Evolutionary conservation across 2,329 filamentous ascomycete species (phyloP), one percentile per base, ranked within the genome.

Genomic region (Colletotrichum siamense): DNA sequence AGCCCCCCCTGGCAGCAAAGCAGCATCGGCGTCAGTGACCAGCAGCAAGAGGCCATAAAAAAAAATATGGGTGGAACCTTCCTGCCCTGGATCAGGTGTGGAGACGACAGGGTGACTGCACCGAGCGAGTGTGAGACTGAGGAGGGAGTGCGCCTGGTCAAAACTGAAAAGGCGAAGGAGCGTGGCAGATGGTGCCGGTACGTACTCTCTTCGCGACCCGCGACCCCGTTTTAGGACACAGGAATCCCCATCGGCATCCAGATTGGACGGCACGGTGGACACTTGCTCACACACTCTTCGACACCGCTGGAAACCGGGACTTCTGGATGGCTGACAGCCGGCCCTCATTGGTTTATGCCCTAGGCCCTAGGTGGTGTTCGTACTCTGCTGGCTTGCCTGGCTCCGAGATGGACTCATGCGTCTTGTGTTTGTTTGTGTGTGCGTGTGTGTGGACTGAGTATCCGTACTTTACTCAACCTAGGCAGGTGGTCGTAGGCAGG

Each of bases 41-140:
- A 39, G 28, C n/a, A 61, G 30, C n/a, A 49, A 44, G 16, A 26
- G 13, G 24, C n/a, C 26, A 28, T 12, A 69, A 62, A 52, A 72
- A 72, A 68, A 69, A 69, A 26, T 5, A 52, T 32, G 36, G 34
- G 71, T 57, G 71, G 55, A 52, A 22, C 62, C 34, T 28, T 63
- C 65, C 30, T 63, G 65, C 34, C 30, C 52, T 62, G 64, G 64
- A 34, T 24, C 36, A n/a, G 15, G 26, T 32, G 73, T 75, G 73
- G 73, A 73, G 69, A 72, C 73, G 69, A 73, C 69, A 75, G 55
- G 69, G 63, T 64, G 52, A 63, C 28, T 44, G 63, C 30, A 36
- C 70, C 52, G 26, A 30, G 16, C 36, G 22, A 44, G 39, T 44
- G 16, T 39, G 16, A 49, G 62, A 69, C 36, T 63, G 64, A 67